Evolutionary conservation across 306 rosid genomes (phyloP).

Genomic region (Trifolium repens): DNA sequence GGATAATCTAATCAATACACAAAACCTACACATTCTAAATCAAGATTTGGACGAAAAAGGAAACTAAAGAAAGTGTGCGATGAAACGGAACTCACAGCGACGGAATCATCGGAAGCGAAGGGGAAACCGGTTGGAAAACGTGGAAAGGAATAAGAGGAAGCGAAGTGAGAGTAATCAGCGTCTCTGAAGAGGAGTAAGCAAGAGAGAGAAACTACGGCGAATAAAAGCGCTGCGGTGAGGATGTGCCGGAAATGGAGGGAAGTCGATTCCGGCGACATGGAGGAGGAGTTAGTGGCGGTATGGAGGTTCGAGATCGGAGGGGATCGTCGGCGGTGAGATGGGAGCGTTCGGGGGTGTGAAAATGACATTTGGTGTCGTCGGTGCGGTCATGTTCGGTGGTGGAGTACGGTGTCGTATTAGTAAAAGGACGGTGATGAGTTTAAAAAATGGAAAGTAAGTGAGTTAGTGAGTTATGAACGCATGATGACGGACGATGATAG

Average conservation of each 20-base stretch:
- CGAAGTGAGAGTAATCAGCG: slow-evolving; percentile 49
- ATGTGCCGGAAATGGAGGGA: slow-evolving; percentile 36
- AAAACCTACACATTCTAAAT: slow-evolving; percentile 6
- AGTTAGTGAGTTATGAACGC: neutral
- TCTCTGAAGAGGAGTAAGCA: slow-evolving; percentile 53
- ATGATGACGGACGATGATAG: neutral
- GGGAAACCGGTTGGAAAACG: slow-evolving; percentile 33
- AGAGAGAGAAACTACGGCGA: slow-evolving; percentile 53
- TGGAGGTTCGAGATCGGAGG: slow-evolving; percentile 1
- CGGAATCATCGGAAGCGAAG: slow-evolving; percentile 39
- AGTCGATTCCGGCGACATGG: slow-evolving; percentile 43
- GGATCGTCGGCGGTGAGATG: slow-evolving; percentile 40
- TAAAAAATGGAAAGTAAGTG: neutral
- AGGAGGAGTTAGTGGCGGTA: slow-evolving; percentile 8
- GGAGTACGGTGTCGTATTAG: neutral
- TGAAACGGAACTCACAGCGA: slow-evolving; percentile 49
- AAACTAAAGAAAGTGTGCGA: too few species aligned
- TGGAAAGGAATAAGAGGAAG: slow-evolving; percentile 37
- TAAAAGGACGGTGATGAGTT: slow-evolving; percentile 5
- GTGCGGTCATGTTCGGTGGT: slow-evolving; percentile 41
- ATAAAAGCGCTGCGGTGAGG: slow-evolving; percentile 45
- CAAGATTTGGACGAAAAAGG: neutral
- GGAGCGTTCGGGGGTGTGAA: slow-evolving; percentile 23
- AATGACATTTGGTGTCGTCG: slow-evolving; percentile 25
- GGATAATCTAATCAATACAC: slow-evolving; percentile 7